Evolutionary conservation across 257 asterid species (phyloP).

Genomic region (Przewalskia tangutica): DNA sequence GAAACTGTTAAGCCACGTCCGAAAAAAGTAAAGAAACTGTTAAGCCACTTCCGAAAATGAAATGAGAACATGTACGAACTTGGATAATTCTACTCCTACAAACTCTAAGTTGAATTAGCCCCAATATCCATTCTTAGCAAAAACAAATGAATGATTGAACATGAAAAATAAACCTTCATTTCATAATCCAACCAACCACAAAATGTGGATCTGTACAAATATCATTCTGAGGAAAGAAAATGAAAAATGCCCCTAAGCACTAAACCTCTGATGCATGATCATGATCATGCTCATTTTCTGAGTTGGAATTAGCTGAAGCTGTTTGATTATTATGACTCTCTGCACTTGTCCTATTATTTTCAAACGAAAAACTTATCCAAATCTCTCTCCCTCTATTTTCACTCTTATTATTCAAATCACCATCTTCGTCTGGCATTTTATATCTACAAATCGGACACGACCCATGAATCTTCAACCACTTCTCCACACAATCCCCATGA

Average conservation of each 20-base stretch:
- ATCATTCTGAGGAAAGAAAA: neutral
- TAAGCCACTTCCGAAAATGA: too few species aligned
- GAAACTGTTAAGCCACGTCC: too few species aligned
- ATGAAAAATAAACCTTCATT: neutral
- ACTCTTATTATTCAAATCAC: slow-evolving; percentile 16
- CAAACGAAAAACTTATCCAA: slow-evolving; percentile 33
- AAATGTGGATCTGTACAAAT: neutral
- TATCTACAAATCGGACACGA: slow-evolving; percentile 75
- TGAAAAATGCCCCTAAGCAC: neutral
- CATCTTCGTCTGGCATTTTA: slow-evolving; percentile 56
- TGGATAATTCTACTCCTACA: too few species aligned
- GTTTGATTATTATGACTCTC: neutral
- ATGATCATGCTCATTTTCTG: neutral
- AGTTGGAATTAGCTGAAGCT: neutral
- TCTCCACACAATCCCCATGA: slow-evolving; percentile 50
- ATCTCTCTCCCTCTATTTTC: slow-evolving; percentile 29
- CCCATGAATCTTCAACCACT: slow-evolving; percentile 64
- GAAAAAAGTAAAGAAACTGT: too few species aligned
- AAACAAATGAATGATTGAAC: neutral
- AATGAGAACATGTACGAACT: too few species aligned
- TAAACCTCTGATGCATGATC: neutral
- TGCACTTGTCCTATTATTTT: slow-evolving; percentile 12
- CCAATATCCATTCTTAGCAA: too few species aligned
- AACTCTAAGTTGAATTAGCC: too few species aligned
- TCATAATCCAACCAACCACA: neutral